phyloP scores from a whole-genome alignment of 225 moss, liverwort and hornwort genomes.

The Physcomitrium patens region DNA sequence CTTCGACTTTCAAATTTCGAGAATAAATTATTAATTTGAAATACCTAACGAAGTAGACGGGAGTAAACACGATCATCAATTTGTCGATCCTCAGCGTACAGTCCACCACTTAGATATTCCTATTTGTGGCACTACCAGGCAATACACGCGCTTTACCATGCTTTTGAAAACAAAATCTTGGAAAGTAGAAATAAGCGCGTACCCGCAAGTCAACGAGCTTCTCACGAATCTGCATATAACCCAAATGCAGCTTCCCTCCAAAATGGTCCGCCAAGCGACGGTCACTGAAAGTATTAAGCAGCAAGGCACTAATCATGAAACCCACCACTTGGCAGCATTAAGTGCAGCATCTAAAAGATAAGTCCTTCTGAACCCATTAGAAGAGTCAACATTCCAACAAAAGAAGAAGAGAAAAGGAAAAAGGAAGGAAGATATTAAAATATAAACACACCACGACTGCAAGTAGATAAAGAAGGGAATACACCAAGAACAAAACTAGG shows the following conservation, averaged over 20 bases:
- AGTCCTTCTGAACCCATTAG: constrained; percentile 6
- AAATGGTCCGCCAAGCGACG: constrained; percentile 99
- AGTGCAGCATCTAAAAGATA: constrained; percentile 2
- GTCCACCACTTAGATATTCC: background rate
- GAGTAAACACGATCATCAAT: too few species aligned
- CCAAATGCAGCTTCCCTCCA: constrained; percentile 98
- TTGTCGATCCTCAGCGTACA: too few species aligned
- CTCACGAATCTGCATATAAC: constrained; percentile 99
- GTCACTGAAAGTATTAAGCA: constrained; percentile 65
- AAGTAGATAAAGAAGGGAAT: constrained; percentile 29
- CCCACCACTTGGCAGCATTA: constrained; percentile 26
- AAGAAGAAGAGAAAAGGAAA: background rate
- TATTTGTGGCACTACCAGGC: constrained; percentile 11
- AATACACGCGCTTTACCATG: constrained; percentile 2
- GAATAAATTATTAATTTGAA: too few species aligned
- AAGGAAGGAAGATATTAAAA: too few species aligned
- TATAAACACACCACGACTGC: background rate
- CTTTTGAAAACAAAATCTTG: background rate
- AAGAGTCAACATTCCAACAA: constrained; percentile 7
- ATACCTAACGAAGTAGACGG: too few species aligned
- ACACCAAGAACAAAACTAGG: constrained; percentile 15
- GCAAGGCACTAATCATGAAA: constrained; percentile 39
- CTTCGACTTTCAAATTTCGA: too few species aligned
- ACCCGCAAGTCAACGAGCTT: constrained; percentile 93
- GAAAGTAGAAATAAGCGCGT: constrained; percentile 25